phyloP scores from a whole-genome alignment of 176 grass and related monocot species.

The Canna indica region DNA sequence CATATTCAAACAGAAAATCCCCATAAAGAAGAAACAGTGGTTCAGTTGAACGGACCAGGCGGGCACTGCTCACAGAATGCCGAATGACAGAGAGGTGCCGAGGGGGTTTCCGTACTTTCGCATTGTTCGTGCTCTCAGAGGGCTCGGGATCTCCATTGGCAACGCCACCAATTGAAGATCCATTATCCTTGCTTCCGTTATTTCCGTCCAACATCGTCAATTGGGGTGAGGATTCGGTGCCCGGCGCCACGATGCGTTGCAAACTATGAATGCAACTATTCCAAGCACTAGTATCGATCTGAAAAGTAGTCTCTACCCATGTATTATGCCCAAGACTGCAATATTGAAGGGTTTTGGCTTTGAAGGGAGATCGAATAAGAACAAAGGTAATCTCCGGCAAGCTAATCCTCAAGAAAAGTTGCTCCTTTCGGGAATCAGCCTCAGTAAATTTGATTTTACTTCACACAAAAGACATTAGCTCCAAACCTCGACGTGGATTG shows the following conservation, averaged over 20 bases:
- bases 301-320: too few relatives aligned
- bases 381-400: too few relatives aligned
- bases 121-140: conserved; percentile 10
- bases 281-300: too few relatives aligned
- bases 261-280: not conserved
- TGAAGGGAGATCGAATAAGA: too few relatives aligned
- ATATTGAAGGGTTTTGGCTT: too few relatives aligned
- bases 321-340: too few relatives aligned
- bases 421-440: not conserved
- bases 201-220: not conserved
- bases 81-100: conserved; percentile 49
- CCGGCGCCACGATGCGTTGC: not conserved
- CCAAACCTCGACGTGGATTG: not conserved
- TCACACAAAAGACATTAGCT: not conserved
- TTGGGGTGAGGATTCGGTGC: not conserved
- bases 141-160: conserved; percentile 7
- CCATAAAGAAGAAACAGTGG: too few relatives aligned
- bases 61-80: conserved; percentile 50
- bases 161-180: not conserved
- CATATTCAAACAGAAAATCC: too few relatives aligned
- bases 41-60: too few relatives aligned
- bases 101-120: conserved; percentile 46
- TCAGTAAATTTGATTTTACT: not conserved
- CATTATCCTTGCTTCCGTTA: not conserved
- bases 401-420: too few relatives aligned